Evolutionary conservation across 2,329 filamentous ascomycete genomes (phyloP), one percentile per base, ranked within the genome.

Genomic region (Fusarium xylarioides): DNA sequence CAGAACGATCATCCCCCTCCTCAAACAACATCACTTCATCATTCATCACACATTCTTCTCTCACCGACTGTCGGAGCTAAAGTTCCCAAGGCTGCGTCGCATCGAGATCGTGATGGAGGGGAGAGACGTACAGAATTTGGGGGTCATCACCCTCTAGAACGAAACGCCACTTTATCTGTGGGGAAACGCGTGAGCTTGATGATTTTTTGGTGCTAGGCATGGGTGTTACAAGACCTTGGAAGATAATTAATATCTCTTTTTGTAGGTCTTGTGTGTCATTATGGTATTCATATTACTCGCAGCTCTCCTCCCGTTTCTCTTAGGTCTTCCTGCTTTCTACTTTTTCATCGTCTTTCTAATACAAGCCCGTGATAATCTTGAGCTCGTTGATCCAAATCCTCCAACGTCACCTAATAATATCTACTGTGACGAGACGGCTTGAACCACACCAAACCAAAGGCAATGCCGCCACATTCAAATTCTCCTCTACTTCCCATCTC

Each of bases 401-500:
- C 23, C 47, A 43, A 35, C 38, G 26, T 63, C 62, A 40, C 28
- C 59, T 11, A 50, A 47, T 46, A 32, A 32, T 23, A 30, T 42
- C 12, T n/a, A 23, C 46, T 46, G 28, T 28, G 40, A 69, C 46
- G 28, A 38, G 40, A 65, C 46, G 16, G 32, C 34, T 46, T 21
- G 44, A 40, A 50, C 40, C 10, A 49, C 15, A 21, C 43, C 26
- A 21, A n/a, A 28, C 19, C 19, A 56, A 57, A 68, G 66, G 66
- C 63, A 72, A 73, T 76, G 74, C 71, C 73, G 21, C 70, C 66
- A 23, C 42, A 63, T 32, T 65, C 71, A 32, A 67, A 65, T 18
- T 75, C 76, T 58, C 76, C 76, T 61, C 74, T 78, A 26, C 76
- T 78, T 34, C 76, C 76, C 71, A 58, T 78, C 71, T 75, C 75